phyloP scores from a whole-genome alignment of 768 basidiomycete genomes.

The Boletus patriciae region DNA sequence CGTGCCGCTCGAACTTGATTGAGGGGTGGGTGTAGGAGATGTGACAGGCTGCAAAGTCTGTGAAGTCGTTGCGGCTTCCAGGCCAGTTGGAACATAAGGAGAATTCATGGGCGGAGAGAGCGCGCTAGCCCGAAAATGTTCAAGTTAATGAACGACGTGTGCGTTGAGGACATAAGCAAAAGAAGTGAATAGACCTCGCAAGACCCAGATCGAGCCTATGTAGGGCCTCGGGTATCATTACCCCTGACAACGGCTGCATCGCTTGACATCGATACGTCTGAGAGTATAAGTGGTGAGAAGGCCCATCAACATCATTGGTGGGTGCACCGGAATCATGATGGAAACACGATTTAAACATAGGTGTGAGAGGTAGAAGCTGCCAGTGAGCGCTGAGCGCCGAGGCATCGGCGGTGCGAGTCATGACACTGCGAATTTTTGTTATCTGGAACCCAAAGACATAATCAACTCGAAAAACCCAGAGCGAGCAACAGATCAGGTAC shows the following conservation, averaged over 20 bases:
- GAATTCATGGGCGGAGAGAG: slow-evolving; percentile 9
- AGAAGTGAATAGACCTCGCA: background rate
- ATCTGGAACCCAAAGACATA: too few species aligned
- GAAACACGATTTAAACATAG: too few species aligned
- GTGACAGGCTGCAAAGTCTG: background rate
- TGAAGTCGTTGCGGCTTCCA: slow-evolving; percentile 7
- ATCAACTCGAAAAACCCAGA: too few species aligned
- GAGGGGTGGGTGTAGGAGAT: background rate
- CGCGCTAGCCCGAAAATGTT: background rate
- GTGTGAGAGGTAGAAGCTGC: too few species aligned
- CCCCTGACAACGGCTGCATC: slow-evolving; percentile 17
- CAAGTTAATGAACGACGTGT: background rate
- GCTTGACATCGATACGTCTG: background rate
- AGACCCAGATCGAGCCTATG: background rate
- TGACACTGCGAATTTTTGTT: too few species aligned
- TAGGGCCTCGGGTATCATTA: slow-evolving; percentile 6
- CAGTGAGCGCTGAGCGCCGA: too few species aligned
- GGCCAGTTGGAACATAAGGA: slow-evolving; percentile 2
- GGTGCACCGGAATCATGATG: background rate
- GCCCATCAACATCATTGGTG: background rate
- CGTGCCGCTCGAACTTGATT: background rate
- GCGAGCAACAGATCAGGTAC: too few species aligned
- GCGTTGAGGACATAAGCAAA: background rate
- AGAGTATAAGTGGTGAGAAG: background rate
- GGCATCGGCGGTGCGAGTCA: too few species aligned